Evolutionary conservation across 2,329 filamentous ascomycete species (phyloP).

Genomic region (Septoria linicola): DNA sequence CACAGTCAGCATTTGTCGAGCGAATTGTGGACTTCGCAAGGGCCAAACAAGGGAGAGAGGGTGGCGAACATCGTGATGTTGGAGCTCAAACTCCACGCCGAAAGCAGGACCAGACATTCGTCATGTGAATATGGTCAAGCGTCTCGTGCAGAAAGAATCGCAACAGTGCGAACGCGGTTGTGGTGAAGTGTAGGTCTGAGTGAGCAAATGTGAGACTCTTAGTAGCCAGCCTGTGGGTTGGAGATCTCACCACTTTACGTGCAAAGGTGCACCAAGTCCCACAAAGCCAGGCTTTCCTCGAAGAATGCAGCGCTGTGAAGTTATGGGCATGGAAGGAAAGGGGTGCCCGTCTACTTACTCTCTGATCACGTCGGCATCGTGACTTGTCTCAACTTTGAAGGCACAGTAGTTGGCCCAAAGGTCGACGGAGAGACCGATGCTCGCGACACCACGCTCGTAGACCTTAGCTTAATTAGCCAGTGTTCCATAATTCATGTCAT

Average conservation of each 20-base stretch:
- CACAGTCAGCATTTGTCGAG: slow-evolving; percentile 41
- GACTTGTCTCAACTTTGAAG: slow-evolving; percentile 97
- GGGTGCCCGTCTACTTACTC: slow-evolving; percentile 84
- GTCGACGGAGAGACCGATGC: slow-evolving; percentile 90
- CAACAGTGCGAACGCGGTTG: slow-evolving; percentile 18
- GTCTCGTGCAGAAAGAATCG: slow-evolving; percentile 18
- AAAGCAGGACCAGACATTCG: slow-evolving; percentile 15
- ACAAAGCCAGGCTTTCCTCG: slow-evolving; percentile 19
- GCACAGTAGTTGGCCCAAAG: slow-evolving; percentile 96
- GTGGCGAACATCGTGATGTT: slow-evolving; percentile 35
- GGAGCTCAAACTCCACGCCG: slow-evolving; percentile 18
- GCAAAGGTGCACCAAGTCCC: slow-evolving; percentile 18
- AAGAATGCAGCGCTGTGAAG: slow-evolving; percentile 18
- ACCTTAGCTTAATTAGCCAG: slow-evolving; percentile 56
- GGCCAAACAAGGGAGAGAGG: slow-evolving; percentile 35
- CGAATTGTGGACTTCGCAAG: slow-evolving; percentile 20
- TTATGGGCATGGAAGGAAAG: slow-evolving; percentile 52
- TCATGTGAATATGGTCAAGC: slow-evolving; percentile 16
- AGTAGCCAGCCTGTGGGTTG: slow-evolving; percentile 27
- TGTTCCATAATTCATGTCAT: slow-evolving; percentile 30
- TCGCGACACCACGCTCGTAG: slow-evolving; percentile 91
- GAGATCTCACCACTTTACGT: slow-evolving; percentile 34
- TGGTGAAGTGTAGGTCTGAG: slow-evolving; percentile 28
- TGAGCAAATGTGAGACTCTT: slow-evolving; percentile 35
- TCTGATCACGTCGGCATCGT: slow-evolving; percentile 92